Percentiles rank a stretch among this genome's conserved stretches.
These are phyloP conservation scores for Miamiensis avidus DNA, from an alignment of 169 alveolate genomes.

Conservation along the genomic window DNA sequence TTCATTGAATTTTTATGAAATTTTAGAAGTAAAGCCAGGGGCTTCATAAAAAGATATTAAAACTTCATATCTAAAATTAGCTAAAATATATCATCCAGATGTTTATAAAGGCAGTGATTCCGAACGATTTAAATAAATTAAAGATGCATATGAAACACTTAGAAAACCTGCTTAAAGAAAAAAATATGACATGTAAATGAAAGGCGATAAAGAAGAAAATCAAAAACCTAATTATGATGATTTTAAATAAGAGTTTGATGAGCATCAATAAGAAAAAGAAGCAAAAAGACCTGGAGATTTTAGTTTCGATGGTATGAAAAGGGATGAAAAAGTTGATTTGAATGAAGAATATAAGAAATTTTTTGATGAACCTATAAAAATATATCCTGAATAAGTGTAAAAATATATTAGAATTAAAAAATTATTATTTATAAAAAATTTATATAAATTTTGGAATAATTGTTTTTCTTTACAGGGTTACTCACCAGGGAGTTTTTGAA, in stretches of 20 bases:
- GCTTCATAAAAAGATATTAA: slow-evolving; percentile 48
- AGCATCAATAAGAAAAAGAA: neutral
- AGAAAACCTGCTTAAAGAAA: slow-evolving; percentile 60
- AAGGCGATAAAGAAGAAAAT: neutral
- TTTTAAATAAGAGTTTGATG: neutral
- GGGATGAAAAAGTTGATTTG: slow-evolving; percentile 2
- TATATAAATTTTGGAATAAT: too few relatives aligned
- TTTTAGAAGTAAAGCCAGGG: slow-evolving; percentile 46
- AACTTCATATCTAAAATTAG: slow-evolving; percentile 50
- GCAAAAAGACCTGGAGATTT: neutral
- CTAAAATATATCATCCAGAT: slow-evolving; percentile 73
- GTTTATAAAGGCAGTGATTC: slow-evolving; percentile 55
- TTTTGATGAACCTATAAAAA: slow-evolving; percentile 3
- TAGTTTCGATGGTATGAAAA: slow-evolving; percentile 4
- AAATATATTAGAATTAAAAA: too few relatives aligned
- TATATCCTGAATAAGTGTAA: slow-evolving; percentile 13
- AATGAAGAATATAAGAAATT: slow-evolving; percentile 21
- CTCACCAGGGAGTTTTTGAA: slow-evolving; percentile 5
- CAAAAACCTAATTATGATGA: too few relatives aligned
- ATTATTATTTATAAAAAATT: too few relatives aligned
- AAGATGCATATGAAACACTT: slow-evolving; percentile 59
- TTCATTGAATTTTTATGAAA: slow-evolving; percentile 54
- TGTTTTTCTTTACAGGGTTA: neutral
- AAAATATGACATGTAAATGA: slow-evolving; percentile 49
- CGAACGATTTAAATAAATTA: slow-evolving; percentile 54